Base-by-base conservation (phyloP, 192 early-diverging fungal genomes). In the Backusella morwellensis region DNA sequence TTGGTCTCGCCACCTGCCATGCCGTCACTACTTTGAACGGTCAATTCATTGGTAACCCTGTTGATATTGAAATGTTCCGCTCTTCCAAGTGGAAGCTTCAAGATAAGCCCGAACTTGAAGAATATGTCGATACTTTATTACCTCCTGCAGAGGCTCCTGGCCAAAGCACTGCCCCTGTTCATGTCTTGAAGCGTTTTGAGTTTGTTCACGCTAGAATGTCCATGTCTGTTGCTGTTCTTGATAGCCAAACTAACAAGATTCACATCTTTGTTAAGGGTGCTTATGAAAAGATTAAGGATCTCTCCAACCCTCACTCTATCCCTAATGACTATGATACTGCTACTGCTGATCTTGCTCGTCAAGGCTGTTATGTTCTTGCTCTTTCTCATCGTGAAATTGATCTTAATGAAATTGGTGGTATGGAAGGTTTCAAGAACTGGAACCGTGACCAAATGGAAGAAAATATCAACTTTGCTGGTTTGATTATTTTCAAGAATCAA, bases 331-430 rank as follows among this genome's bases (percentile, higher is more conserved):
- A 90, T 73, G 86, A 90, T 68, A 29, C 9, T 11, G 79, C 83
- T 2, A 87, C 91, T 47, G 80, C 80, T 72, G 72, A 81, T 17
- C 84, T 91, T 52, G 93, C 94, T 8, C 81, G 84, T 35, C 81
- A 91, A 47, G 94, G 94, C 8, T 90, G 91, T 81, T 95, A 95
- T 77, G 93, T 94, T 35, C 81, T 95, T 50, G 89, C 90, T 4
- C 71, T 94, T 29, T 91, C 92, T 35, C 83, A 88, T 68, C 80
- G 83, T 72, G 81, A 85, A 47, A 84, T 82, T 44, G 75, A 86
- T 15, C 68, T 87, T 32, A 82, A 83, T 8, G 50, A 78, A 17
- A 59, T 89, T 35, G 71, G 76, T 41, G 82, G 78, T 21, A 21
- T 77, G 32, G 41, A 77, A 19, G 70, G 26, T 4, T 78, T 78